phyloP scores from a whole-genome alignment of 75 land plant genomes.

The Pseudotsuga menziesii region DNA sequence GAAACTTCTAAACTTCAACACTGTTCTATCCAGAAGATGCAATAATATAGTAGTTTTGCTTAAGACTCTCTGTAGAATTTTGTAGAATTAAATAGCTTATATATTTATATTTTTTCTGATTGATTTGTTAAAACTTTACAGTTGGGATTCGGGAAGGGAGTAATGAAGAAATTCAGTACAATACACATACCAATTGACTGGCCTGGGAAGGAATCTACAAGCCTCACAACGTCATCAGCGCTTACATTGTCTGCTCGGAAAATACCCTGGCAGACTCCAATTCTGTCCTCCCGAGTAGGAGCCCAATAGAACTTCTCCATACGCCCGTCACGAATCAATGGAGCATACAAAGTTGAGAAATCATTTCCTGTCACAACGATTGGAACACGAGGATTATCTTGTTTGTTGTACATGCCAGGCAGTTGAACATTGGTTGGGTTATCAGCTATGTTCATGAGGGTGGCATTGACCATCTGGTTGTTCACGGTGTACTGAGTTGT shows the following conservation, averaged over 20 bases:
- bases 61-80: background rate
- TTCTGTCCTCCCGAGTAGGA: constrained; percentile 38
- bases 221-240: constrained; percentile 15
- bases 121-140: background rate
- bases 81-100: background rate
- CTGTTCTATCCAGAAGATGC: too few relatives aligned
- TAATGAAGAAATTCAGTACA: background rate
- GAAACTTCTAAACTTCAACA: too few relatives aligned
- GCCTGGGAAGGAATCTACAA: constrained; percentile 40
- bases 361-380: constrained; percentile 49
- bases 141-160: background rate
- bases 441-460: constrained; percentile 54
- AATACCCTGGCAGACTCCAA: constrained; percentile 41
- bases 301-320: constrained; percentile 66
- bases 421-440: constrained; percentile 45
- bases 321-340: constrained; percentile 48
- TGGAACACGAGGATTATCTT: constrained; percentile 38
- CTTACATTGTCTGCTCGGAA: constrained; percentile 30
- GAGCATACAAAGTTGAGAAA: constrained; percentile 50
- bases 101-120: too few relatives aligned
- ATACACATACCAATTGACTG: constrained; percentile 15
- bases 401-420: constrained; percentile 45
- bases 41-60: too few relatives aligned
- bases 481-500: constrained; percentile 54
- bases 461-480: constrained; percentile 58